Evolutionary conservation across 768 basidiomycete species (phyloP).

Genomic region (Pleurotus tuoliensis): DNA sequence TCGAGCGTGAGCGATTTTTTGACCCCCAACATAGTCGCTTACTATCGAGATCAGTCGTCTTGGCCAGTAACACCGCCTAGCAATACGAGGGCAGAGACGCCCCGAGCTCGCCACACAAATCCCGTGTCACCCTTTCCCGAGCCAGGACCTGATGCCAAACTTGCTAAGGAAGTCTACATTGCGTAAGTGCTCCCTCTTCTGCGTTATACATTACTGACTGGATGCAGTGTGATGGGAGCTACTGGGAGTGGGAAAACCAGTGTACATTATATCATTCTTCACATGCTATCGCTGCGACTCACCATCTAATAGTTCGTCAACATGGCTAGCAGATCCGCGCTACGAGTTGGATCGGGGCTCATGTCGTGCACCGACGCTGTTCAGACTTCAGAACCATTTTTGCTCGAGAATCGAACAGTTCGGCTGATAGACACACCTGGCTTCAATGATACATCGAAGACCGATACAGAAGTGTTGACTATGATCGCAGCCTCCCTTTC

Average conservation of each 20-base stretch:
- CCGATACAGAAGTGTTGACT: constrained; percentile 44
- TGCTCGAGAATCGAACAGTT: constrained; percentile 35
- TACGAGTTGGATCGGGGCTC: constrained; percentile 41
- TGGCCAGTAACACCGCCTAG: too few relatives aligned
- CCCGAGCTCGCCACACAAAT: too few relatives aligned
- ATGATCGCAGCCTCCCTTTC: constrained; percentile 42
- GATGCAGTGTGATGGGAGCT: neutral
- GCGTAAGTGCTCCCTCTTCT: too few relatives aligned
- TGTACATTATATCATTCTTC: neutral
- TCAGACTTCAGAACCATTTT: constrained; percentile 37
- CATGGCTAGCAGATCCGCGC: constrained; percentile 40
- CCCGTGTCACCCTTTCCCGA: too few relatives aligned
- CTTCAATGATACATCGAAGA: constrained; percentile 49
- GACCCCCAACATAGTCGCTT: too few relatives aligned
- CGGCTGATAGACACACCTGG: constrained; percentile 58
- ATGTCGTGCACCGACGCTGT: constrained; percentile 50
- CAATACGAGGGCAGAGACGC: too few relatives aligned
- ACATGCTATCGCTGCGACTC: neutral
- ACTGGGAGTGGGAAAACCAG: neutral
- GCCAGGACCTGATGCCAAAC: too few relatives aligned
- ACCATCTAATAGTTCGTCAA: constrained; percentile 46
- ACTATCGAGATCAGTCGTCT: too few relatives aligned
- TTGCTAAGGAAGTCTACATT: too few relatives aligned
- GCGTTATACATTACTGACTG: too few relatives aligned
- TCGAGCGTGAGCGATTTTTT: too few relatives aligned